Evolutionary conservation across 2,329 filamentous ascomycete species (phyloP), one percentile per base, ranked within the genome.

Genomic region (Fusarium vanettenii): DNA sequence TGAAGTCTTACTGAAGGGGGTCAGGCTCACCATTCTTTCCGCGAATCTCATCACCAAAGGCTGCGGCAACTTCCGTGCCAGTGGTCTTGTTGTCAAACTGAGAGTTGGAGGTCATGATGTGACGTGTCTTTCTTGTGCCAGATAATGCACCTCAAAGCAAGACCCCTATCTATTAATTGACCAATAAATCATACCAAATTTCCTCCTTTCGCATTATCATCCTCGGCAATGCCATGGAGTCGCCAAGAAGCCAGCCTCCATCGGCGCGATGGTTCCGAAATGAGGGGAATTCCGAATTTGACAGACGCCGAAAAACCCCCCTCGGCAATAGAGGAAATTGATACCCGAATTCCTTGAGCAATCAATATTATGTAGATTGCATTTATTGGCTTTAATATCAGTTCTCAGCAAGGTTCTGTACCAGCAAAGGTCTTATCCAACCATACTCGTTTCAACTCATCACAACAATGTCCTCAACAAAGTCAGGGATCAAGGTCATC

Each of bases 401-500:
- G n/a, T 4, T 33, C 59, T 39, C 35, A 33, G 4, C 59, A 48
- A 48, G 59, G 41, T 61, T 61, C 20, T 18, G 41, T 48, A 25
- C 14, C 13, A 27, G 27, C 14, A n/a, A 61, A 29, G 59, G 59
- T 35, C 43, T 31, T 37, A 33, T 61, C 29, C 57, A 43, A 43
- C 37, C 59, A 61, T 35, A 41, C 16, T 39, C n/a, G n/a, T 13
- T 18, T 33, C 2, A 48, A 10, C 8, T 22, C 20, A 25, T 3
- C 43, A 8, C 20, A 39, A 13, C 35, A 48, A 77, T 77, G 75
- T 20, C 67, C 2, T 6, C 50, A 14, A 18, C 37, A 11, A 73
- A 71, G 35, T 69, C 75, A 5, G 67, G 65, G 5, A 68, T 76
- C 41, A 71, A 74, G 18, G 68, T 76, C 20, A 64, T 76, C 20